phyloP scores from a whole-genome alignment of 768 basidiomycete genomes.

The Termitomyces sp. region DNA sequence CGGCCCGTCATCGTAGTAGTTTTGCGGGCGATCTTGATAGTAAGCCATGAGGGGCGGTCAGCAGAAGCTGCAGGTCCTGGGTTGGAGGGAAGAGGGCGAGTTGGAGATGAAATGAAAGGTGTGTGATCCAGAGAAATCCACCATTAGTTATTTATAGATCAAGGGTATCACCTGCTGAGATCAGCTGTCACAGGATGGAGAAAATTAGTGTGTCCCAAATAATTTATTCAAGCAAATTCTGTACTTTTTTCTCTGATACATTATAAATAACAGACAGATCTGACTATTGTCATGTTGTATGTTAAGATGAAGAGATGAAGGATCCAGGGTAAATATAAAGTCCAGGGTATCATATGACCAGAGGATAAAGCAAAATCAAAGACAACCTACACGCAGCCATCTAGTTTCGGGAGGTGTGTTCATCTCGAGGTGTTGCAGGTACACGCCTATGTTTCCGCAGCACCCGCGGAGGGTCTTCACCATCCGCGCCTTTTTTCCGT shows the following conservation, averaged over 20 bases:
- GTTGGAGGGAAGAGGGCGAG: not conserved
- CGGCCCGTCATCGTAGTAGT: constrained; percentile 15
- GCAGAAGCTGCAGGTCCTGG: not conserved
- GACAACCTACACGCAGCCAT: not conserved
- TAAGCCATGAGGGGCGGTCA: constrained; percentile 5
- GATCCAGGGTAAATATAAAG: constrained; percentile 16
- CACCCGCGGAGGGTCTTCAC: constrained; percentile 33
- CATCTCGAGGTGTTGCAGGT: constrained; percentile 23
- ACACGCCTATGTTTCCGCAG: constrained; percentile 48
- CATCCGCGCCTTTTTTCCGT: constrained; percentile 22
- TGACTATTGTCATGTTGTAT: constrained; percentile 4
- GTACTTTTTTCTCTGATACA: not conserved
- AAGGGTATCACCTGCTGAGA: not conserved
- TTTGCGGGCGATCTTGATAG: constrained; percentile 16
- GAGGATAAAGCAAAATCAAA: constrained; percentile 1
- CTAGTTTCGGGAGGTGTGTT: constrained; percentile 4
- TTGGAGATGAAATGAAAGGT: not conserved
- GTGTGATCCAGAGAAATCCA: too few species aligned
- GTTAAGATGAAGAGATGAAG: constrained; percentile 1
- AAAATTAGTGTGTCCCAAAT: not conserved
- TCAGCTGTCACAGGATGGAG: too few species aligned
- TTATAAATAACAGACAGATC: constrained; percentile 6
- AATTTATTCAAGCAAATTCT: not conserved
- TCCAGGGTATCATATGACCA: constrained; percentile 16
- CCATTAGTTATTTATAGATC: not conserved